Base-by-base conservation (phyloP, 495 filamentous ascomycete species). In the Tuber calosporum region DNA sequence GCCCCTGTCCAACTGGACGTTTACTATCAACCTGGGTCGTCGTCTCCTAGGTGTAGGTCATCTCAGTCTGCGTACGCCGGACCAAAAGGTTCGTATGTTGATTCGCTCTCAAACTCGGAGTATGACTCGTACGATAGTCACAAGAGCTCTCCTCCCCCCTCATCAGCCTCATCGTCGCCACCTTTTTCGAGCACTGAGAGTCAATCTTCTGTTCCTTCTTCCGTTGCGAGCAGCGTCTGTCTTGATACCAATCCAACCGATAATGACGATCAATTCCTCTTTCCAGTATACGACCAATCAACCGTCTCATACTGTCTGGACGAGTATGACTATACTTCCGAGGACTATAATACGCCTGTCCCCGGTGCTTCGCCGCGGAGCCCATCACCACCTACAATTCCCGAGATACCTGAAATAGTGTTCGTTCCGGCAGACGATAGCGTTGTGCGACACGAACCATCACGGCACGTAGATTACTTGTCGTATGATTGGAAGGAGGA, bases 401-500 rank as follows among this genome's bases (percentile, higher is more conserved):
- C 67, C 67, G 75, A 70, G 40, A 45, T 79, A 53, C 76, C 77
- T 15, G 76, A 79, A 38, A 41, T 81, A 13, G 77, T 82, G 36
- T 79, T 82, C 13, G 79, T 84, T 9, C 90, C 92, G 22, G 90
- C 92, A 67, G 95, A 99, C 80, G 95, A 98, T 82, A 91, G 88
- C 22, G 90, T 91, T 37, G 85, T 97, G 38, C 86, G 89, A 73
- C 85, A 85, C 36, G 90, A 93, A 77, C 95, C 95, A 37, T 93
- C 92, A 19, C 86, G 92, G 42, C 95, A 98, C 84, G 95, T 98
- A 45, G 95, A 99, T 83, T 99, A 99, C 81, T 86, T 99, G 7
- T 96, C 94, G 43, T 92, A 99, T 79, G 88, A 94, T 71, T 99
- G 95, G 95, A 88, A 87, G 62, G 94, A 98, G 83, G 94, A 97